Base-by-base conservation (phyloP, 192 early-diverging fungal genomes). In the Coemansia sp. region DNA sequence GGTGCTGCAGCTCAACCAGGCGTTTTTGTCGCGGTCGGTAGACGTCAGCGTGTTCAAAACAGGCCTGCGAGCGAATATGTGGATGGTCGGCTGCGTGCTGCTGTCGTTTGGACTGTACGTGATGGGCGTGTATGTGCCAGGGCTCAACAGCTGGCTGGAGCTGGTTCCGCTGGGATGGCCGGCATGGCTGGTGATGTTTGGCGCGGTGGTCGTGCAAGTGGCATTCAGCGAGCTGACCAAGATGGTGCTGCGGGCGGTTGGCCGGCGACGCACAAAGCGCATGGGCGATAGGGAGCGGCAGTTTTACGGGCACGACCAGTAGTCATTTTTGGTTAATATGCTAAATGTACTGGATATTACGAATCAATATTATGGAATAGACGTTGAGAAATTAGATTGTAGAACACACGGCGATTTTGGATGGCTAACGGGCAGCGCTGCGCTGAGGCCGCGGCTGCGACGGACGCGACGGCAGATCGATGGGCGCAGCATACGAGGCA, bases 1-100 rank as follows among this genome's bases (percentile, higher is more conserved):
- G 5, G 85, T 87, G 3, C 81, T 98, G 70, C 96, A 98, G 75
- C 83, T 98, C 8, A 74, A 89, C 27, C 95, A 98, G 69, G 84
- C 86, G 3, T 98, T 98, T 71, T 71, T 94, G 9, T 92, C 93
- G 8, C 75, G 92, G 17, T 90, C 88, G 43, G 76, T 94, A 50
- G 73, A 81, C 8, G 64, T 83, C 22, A 92, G 90, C 58, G 65
- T 96, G 22, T 92, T 98, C 79, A 79, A 64, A 12, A 91, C 83
- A 0, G 91, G 90, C 29, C 57, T 98, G 12, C 69, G 83, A 41
- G 86, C 86, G 9, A 98, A 97, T 77, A 76, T 57, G 62, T 93
- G 85, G 85, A 89, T 98, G 87, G 79, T 98, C 10, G 79, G 71
- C 5, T 90, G 90, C 9, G 90, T 92, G 55, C 19, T 91, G 19